Percentiles rank a stretch among this genome's conserved stretches.
Conservation (phyloP, 169 alveolate genomes). For the Hepatocystis sp. region DNA sequence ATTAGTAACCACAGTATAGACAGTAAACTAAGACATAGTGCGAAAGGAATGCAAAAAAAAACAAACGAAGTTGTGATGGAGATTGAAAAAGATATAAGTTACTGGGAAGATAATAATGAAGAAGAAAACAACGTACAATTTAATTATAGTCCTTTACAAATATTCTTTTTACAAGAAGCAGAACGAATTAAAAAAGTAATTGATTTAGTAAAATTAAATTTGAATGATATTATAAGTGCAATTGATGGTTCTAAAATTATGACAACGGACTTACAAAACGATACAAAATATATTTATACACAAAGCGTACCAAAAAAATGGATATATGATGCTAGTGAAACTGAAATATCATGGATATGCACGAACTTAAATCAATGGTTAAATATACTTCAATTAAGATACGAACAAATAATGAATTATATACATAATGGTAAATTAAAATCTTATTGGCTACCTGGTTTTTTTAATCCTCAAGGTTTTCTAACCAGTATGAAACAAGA, state of each 20-base stretch:
- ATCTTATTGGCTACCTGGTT: conserved; percentile 95
- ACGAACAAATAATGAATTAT: conserved; percentile 94
- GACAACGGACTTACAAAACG: conserved; percentile 94
- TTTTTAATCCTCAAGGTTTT: conserved; percentile 97
- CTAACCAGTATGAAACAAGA: conserved; percentile 97
- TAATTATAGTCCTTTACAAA: conserved; percentile 93
- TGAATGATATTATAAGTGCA: conserved; percentile 93
- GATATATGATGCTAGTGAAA: conserved; percentile 97
- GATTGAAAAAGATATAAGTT: conserved; percentile 47
- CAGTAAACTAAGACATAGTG: no score
- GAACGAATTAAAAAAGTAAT: conserved; percentile 95
- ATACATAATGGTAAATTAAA: conserved; percentile 93
- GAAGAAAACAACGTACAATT: conserved; percentile 58
- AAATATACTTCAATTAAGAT: conserved; percentile 94
- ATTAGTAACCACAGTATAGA: no score
- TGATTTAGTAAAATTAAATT: conserved; percentile 91
- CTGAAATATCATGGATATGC: conserved; percentile 97
- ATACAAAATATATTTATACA: conserved; percentile 90
- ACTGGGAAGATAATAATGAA: conserved; percentile 71
- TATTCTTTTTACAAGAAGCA: conserved; percentile 96
- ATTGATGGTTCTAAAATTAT: conserved; percentile 95
- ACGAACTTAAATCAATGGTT: conserved; percentile 96
- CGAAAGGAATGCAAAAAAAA: no score
- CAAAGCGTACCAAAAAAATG: conserved; percentile 94
- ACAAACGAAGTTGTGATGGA: no score